Percentiles rank a stretch among this genome's conserved stretches.
These are phyloP conservation scores for Ploettnerulaceae sp. DNA, from an alignment of 2,329 filamentous ascomycete species.

Conservation along the genomic window DNA sequence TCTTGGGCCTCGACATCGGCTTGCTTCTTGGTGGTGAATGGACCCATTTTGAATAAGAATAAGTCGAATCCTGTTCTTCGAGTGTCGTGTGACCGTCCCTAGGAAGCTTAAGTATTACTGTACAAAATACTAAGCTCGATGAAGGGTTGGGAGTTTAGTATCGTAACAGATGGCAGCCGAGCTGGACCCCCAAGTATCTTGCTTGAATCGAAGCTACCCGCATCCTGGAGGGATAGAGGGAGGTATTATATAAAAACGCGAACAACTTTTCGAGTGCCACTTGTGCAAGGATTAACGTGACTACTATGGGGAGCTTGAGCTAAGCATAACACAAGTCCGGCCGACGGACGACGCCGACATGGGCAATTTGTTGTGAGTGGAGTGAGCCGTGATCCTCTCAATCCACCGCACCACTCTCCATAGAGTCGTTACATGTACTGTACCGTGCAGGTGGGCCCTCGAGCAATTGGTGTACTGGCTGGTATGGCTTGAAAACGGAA, in stretches of 20 bases:
- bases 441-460: not conserved
- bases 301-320: constrained; percentile 16
- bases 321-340: constrained; percentile 15
- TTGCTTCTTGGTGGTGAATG: constrained; percentile 18
- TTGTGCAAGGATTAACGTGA: constrained; percentile 14
- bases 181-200: constrained; percentile 6
- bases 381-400: constrained; percentile 17
- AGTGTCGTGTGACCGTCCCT: not conserved
- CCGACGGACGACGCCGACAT: constrained; percentile 25
- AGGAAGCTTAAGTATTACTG: not conserved
- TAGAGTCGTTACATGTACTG: not conserved
- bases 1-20: constrained; percentile 29
- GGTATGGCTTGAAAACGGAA: constrained; percentile 7
- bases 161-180: constrained; percentile 2
- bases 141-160: not conserved
- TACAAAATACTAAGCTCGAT: not conserved
- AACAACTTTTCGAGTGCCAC: constrained; percentile 13
- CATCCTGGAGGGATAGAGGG: constrained; percentile 10
- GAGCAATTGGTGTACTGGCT: not conserved
- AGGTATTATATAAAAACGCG: constrained; percentile 18
- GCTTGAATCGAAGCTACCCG: not conserved
- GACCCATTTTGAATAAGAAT: constrained; percentile 11
- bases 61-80: not conserved
- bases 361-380: constrained; percentile 14
- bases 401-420: constrained; percentile 2